phyloP scores from a whole-genome alignment of 768 basidiomycete species.

The Gymnopilus dilepis region DNA sequence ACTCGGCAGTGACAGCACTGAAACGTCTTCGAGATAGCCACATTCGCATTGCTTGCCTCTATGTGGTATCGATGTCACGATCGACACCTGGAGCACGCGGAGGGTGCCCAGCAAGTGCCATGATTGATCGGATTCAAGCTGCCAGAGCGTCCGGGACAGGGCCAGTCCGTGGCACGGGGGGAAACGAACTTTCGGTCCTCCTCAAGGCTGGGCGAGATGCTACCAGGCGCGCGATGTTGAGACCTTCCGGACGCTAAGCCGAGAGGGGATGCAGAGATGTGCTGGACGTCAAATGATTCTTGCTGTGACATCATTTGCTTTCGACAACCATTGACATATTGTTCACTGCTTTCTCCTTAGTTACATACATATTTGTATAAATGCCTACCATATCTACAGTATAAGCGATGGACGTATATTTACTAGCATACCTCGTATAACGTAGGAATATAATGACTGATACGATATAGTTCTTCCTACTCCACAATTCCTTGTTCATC shows the following conservation, averaged over 20 bases:
- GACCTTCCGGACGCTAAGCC: slow-evolving; percentile 34
- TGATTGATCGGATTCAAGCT: slow-evolving; percentile 53
- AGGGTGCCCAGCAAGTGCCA: slow-evolving; percentile 59
- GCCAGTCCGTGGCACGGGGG: slow-evolving; percentile 85
- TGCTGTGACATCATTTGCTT: slow-evolving; percentile 23
- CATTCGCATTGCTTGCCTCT: slow-evolving; percentile 87
- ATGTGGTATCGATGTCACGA: slow-evolving; percentile 85
- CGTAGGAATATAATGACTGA: slow-evolving; percentile 22
- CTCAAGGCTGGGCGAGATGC: slow-evolving; percentile 92
- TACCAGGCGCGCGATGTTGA: slow-evolving; percentile 68
- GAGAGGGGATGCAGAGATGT: slow-evolving; percentile 10
- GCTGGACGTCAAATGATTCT: slow-evolving; percentile 22
- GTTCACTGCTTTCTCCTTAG: slow-evolving; percentile 24
- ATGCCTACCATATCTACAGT: slow-evolving; percentile 9
- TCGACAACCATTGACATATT: slow-evolving; percentile 22
- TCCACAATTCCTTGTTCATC: slow-evolving; percentile 15
- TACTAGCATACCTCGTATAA: slow-evolving; percentile 10
- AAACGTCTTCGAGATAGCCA: slow-evolving; percentile 87
- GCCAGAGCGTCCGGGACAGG: slow-evolving; percentile 47
- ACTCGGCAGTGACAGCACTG: slow-evolving; percentile 76
- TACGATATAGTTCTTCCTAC: slow-evolving; percentile 12
- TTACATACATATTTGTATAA: slow-evolving; percentile 18
- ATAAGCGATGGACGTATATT: slow-evolving; percentile 10
- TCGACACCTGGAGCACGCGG: slow-evolving; percentile 50
- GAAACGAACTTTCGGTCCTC: slow-evolving; percentile 79